Evolutionary conservation across 257 asterid genomes (phyloP).

Genomic region (Vinca minor): DNA sequence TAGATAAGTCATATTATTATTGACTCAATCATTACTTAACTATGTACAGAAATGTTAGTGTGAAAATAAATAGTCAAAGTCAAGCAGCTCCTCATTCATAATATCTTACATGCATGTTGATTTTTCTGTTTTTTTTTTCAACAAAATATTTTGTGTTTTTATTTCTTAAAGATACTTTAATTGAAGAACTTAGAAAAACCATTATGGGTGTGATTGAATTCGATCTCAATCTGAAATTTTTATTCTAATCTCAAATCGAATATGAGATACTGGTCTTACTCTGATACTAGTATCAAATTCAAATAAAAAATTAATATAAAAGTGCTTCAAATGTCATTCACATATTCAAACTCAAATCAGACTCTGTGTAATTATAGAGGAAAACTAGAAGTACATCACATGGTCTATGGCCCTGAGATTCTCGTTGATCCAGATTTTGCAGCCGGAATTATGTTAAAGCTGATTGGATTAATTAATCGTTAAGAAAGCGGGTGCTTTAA

Average conservation of each 20-base stretch:
- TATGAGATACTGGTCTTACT: no score
- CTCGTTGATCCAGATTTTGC: background rate
- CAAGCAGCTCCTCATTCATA: background rate
- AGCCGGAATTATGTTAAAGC: background rate
- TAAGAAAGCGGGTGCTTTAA: background rate
- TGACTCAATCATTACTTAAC: background rate
- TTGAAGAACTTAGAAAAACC: no score
- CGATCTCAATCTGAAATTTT: no score
- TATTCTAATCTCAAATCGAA: no score
- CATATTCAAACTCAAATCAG: no score
- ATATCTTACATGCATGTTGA: constrained; percentile 5
- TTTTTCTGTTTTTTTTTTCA: background rate
- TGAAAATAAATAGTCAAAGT: no score
- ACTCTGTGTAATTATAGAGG: no score
- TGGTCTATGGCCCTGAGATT: background rate
- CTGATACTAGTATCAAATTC: no score
- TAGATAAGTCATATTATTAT: background rate
- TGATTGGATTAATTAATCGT: background rate
- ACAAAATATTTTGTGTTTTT: background rate
- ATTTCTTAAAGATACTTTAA: background rate
- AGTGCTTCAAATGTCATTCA: no score
- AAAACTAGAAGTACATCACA: no score
- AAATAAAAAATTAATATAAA: no score
- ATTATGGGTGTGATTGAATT: no score
- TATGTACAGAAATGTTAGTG: background rate